phyloP scores from a whole-genome alignment of 345 rosid species.

The Dipteronia sinensis region DNA sequence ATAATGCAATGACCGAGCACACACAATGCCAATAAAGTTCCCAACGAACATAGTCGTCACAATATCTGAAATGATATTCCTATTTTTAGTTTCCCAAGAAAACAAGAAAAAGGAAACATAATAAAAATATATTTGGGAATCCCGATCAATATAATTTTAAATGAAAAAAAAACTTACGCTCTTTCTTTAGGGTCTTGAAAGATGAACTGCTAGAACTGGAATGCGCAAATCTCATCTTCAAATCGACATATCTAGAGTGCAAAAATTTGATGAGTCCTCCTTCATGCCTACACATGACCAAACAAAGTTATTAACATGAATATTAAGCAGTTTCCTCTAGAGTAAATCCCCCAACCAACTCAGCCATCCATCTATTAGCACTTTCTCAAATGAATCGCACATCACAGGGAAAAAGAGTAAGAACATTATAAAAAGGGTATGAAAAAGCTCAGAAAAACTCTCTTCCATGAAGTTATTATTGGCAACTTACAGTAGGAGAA shows the following conservation, averaged over 20 bases:
- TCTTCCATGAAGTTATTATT: background rate
- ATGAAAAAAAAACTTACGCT: slow-evolving; percentile 55
- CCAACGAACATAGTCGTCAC: slow-evolving; percentile 73
- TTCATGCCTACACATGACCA: slow-evolving; percentile 63
- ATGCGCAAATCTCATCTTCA: slow-evolving; percentile 35
- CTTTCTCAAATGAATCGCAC: background rate
- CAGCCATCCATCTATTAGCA: slow-evolving; percentile 1
- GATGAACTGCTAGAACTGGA: slow-evolving; percentile 36
- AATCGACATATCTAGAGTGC: slow-evolving; percentile 42
- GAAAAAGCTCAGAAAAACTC: background rate
- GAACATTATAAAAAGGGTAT: background rate
- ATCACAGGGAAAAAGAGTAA: background rate
- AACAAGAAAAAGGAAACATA: slow-evolving; percentile 3
- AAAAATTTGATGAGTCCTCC: slow-evolving; percentile 75
- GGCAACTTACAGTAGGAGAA: background rate
- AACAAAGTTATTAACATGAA: background rate
- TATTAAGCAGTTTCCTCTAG: background rate
- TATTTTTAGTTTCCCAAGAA: slow-evolving; percentile 16
- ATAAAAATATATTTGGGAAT: background rate
- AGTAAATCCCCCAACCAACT: background rate
- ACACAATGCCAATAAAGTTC: slow-evolving; percentile 86
- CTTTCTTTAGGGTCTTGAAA: slow-evolving; percentile 51
- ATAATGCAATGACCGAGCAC: slow-evolving; percentile 94
- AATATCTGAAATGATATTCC: slow-evolving; percentile 57
- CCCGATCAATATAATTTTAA: background rate